Conservation (phyloP, 345 rosid genomes). For the Eucalyptus marginata region DNA sequence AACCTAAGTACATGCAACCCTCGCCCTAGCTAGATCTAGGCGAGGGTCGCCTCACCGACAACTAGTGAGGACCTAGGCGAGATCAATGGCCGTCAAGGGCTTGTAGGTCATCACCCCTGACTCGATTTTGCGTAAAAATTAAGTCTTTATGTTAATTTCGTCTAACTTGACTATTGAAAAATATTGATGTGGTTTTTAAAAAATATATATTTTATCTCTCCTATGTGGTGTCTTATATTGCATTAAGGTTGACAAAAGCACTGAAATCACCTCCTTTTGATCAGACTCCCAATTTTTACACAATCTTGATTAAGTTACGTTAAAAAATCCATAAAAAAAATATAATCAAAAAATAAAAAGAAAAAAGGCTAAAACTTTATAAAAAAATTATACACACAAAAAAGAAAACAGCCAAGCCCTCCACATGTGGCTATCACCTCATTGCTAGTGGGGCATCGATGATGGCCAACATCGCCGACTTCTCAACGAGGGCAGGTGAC, state of each 20-base stretch:
- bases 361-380: no score
- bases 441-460: background rate
- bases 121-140: background rate
- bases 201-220: background rate
- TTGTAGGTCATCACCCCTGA: rapidly evolving
- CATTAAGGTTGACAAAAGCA: background rate
- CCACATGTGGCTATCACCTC: rapidly evolving
- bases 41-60: rapidly evolving
- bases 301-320: background rate
- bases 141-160: rapidly evolving
- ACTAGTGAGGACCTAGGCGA: no score
- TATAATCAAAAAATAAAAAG: no score
- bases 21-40: no score
- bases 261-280: background rate
- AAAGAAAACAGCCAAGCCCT: background rate
- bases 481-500: no score
- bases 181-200: no score
- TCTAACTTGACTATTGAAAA: no score
- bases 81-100: background rate
- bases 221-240: background rate
- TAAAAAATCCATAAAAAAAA: no score
- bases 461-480: rapidly evolving
- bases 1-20: no score
- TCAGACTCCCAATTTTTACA: background rate
- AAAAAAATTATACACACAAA: no score